These are phyloP conservation scores for Fusarium papillatum DNA, from an alignment of 2,329 filamentous ascomycete species.

Conservation along the genomic window DNA sequence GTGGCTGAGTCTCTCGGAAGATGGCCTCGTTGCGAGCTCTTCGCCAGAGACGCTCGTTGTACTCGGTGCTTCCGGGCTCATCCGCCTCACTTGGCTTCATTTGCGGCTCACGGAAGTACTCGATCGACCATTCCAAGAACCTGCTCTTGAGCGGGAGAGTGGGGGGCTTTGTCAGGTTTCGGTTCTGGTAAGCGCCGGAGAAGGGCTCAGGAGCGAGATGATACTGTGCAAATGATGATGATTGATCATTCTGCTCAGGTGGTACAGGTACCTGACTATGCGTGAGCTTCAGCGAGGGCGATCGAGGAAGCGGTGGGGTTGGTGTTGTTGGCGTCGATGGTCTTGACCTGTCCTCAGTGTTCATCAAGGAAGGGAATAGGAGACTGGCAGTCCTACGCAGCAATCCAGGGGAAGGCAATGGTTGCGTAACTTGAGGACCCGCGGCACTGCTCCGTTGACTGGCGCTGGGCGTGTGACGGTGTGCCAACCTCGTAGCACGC, in stretches of 20 bases:
- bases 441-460: conserved; percentile 59
- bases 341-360: conserved; percentile 59
- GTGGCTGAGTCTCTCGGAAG: conserved; percentile 90
- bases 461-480: conserved; percentile 57
- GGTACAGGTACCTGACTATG: conserved; percentile 64
- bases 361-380: conserved; percentile 71
- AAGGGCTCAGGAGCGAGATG: conserved; percentile 82
- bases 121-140: conserved; percentile 96
- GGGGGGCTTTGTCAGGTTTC: conserved; percentile 70
- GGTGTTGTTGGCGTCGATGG: conserved; percentile 49
- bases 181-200: conserved; percentile 80
- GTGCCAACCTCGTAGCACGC: conserved; percentile 61
- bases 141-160: conserved; percentile 83
- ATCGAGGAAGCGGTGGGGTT: conserved; percentile 43
- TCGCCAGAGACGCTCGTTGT: conserved; percentile 95
- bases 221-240: conserved; percentile 74
- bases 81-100: conserved; percentile 98
- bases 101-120: conserved; percentile 98
- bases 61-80: conserved; percentile 95
- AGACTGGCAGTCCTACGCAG: conserved; percentile 75
- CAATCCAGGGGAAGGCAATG: conserved; percentile 68
- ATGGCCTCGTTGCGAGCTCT: conserved; percentile 94
- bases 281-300: conserved; percentile 53
- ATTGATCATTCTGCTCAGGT: conserved; percentile 80
- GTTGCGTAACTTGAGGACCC: conserved; percentile 55